These are phyloP conservation scores for Salvia miltiorrhiza DNA, from an alignment of 257 asterid species.

Conservation along the genomic window DNA sequence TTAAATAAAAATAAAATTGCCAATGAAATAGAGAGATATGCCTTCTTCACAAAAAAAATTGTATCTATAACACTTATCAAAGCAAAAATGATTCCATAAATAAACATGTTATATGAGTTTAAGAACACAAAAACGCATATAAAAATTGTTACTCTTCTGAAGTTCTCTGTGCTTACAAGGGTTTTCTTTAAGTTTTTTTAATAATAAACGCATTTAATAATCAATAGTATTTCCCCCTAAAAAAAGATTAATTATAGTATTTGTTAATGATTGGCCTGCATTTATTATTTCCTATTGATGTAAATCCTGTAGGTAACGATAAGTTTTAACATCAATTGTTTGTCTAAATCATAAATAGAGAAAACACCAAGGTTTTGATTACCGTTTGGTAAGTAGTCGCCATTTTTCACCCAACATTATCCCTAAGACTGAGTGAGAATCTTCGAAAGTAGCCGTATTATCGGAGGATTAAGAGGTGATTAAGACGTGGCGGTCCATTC, in stretches of 20 bases:
- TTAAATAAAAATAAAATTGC: no score
- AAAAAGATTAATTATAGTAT: no score
- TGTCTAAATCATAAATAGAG: constrained; percentile 9
- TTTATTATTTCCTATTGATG: background rate
- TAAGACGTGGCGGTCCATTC: constrained; percentile 22
- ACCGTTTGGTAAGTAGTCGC: constrained; percentile 29
- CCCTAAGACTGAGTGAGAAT: constrained; percentile 4
- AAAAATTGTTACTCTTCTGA: no score
- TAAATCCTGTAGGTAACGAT: background rate
- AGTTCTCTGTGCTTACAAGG: no score
- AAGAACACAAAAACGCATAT: background rate
- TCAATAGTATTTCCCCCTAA: no score
- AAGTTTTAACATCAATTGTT: background rate
- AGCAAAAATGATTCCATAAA: background rate
- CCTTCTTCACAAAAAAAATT: no score
- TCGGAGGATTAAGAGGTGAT: constrained; percentile 24
- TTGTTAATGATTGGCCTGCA: constrained; percentile 20
- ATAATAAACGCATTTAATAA: no score
- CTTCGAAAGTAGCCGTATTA: constrained; percentile 14
- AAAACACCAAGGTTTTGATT: background rate
- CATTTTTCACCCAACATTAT: constrained; percentile 31
- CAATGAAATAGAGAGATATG: no score
- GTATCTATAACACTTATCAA: no score
- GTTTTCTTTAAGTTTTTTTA: no score
- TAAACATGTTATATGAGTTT: background rate